A percentile compares a stretch with the other conserved stretches of the same genome.
These are phyloP conservation scores for Copromyces sp. DNA, from an alignment of 495 filamentous ascomycete genomes.

Conservation along the genomic window DNA sequence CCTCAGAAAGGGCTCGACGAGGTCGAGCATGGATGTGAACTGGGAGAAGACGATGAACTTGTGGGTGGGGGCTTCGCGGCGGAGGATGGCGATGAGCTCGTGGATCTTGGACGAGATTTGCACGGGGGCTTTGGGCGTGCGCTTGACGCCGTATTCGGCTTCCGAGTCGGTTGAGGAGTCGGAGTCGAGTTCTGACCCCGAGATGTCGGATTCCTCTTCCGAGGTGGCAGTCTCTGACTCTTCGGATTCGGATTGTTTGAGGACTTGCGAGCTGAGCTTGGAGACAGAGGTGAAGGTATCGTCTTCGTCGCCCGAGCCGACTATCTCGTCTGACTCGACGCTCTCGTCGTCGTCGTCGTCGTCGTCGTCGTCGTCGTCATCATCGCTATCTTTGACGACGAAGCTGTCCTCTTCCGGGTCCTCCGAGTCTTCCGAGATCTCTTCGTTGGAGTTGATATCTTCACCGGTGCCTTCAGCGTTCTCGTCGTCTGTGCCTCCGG, in stretches of 20 bases:
- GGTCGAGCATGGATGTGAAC: constrained; percentile 92
- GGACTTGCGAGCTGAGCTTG: constrained; percentile 24
- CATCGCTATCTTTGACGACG: constrained; percentile 31
- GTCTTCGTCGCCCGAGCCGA: constrained; percentile 3
- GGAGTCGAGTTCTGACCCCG: constrained; percentile 29
- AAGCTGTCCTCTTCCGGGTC: constrained; percentile 40
- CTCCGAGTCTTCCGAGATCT: constrained; percentile 47
- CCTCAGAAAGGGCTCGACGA: constrained; percentile 83
- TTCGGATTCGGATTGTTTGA: constrained; percentile 13
- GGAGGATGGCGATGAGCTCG: constrained; percentile 69
- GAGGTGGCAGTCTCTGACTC: constrained; percentile 13
- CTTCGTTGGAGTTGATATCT: constrained; percentile 38
- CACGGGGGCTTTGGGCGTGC: constrained; percentile 24
- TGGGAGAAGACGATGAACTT: constrained; percentile 98
- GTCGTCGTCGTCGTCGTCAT: constrained; percentile 32
- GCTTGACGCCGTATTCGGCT: constrained; percentile 16
- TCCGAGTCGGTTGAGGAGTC: constrained; percentile 36
- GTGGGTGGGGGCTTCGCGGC: constrained; percentile 61
- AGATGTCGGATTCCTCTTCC: constrained; percentile 16
- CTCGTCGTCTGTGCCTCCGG: constrained; percentile 75
- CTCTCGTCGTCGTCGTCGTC: constrained; percentile 34
- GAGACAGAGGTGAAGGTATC: constrained; percentile 32
- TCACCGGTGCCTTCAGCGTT: constrained; percentile 78
- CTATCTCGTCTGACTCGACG: constrained; percentile 25
- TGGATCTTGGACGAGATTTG: constrained; percentile 84